Base-by-base conservation (phyloP, 192 early-diverging fungal genomes). In the Coemansia sp. region DNA sequence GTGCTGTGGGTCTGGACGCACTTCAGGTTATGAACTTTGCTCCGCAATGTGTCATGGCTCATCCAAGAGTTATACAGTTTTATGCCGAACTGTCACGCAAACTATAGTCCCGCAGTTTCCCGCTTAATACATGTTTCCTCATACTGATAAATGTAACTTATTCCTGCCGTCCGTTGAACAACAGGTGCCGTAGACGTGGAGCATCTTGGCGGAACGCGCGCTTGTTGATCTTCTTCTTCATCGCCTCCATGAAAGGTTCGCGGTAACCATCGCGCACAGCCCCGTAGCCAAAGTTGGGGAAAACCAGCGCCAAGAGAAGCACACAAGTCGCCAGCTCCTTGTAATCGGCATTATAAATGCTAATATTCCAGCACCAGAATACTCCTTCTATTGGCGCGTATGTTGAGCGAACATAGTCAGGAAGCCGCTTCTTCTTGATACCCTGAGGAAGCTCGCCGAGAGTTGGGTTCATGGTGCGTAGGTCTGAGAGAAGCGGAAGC, bases 1-100 rank as follows among this genome's bases (percentile, higher is more conserved):
- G 94, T 18, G 94, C 92, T 1, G 90, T 92, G 3, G 78, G 76
- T 31, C 71, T 92, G n/a, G 85, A 93, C 2, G 73, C 87, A 1
- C 74, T 95, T 31, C 93, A 94, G 70, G 88, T 94, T 1, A 65
- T 89, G 7, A 88, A 90, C 46, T 94, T 95, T 73, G 58, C 78
- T 36, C 83, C 85, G 7, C 39, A 62, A 22, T 89, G 87, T 58
- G 89, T 95, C 27, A 92, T 88, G 89, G 91, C 87, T 1, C 90
- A 93, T 78, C 87, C 83, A 20, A 88, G 85, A 49, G 94, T 94
- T 3, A 80, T 86, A 43, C 73, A 80, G 40, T 95, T 89, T 68
- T 95, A 95, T 52, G 75, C 78, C 0, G 72, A 80, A 34, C 73
- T 88, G 3, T 49, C 83, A 0, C 83, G 75, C 60, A 77, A 63